Base-by-base conservation (phyloP, 768 basidiomycete genomes). In the Macrolepiota fuliginosa region DNA sequence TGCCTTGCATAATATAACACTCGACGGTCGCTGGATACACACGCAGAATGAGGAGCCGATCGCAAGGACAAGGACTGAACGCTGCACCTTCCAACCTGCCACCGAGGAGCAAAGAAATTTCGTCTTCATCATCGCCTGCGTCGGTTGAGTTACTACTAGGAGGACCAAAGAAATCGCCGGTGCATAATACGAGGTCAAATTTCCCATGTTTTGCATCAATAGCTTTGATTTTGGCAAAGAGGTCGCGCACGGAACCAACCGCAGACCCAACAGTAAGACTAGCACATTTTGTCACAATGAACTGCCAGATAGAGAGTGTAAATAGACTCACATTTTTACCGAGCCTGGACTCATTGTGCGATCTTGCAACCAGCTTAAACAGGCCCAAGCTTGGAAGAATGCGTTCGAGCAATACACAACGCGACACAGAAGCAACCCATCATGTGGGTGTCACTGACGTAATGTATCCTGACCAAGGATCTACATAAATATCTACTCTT, bases 151-250 rank as follows among this genome's bases (percentile, higher is more conserved):
- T 56, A 17, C 66, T 70, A 27, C 75, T 76, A n/a, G 77, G 69
- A 1, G 80, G 81, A 4, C 89, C 89, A 73, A 94, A 93, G 75
- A 95, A 94, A 73, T 94, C 90, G n/a, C 93, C 93, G 6, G 80
- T 77, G 66, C 91, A 92, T 55, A 95, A 80, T 6, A 88, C 83
- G 58, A 92, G 81, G 69, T 94, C 91, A 70, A 98, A 98, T 71
- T 91, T 92, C 63, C 95, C 95, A 73, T 97, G 92, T 76, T 96
- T 97, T 57, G 86, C 80, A 76, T 98, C 87, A 66, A 97, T 92
- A 29, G 85, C 76, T 62, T 84, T 87, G 67, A 98, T 83, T 79
- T 94, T 97, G 61, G 83, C 72, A 68, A 93, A 89, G 29, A 96
- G 79, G n/a, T 85, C 82, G 35, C 79, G 74, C 69, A 97, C 85